Percentiles rank a stretch among this genome's conserved stretches.
Evolutionary conservation across 2,329 filamentous ascomycete species (phyloP).

Genomic region (Cercospora janseana): DNA sequence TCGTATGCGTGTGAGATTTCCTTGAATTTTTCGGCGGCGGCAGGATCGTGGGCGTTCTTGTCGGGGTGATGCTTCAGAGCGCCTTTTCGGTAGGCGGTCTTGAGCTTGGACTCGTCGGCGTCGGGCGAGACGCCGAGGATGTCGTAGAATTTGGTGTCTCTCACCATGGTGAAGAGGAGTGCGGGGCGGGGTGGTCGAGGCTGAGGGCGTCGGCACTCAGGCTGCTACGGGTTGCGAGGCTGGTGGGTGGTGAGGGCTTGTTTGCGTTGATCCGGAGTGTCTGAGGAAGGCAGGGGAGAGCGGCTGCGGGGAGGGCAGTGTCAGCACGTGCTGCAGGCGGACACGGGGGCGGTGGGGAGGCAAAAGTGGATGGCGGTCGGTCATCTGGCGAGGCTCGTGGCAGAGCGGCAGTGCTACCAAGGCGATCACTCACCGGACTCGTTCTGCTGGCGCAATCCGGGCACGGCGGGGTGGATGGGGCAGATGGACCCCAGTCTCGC

Average conservation of each 20-base stretch:
- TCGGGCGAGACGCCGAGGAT: constrained; percentile 73
- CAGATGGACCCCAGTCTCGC: too few relatives aligned
- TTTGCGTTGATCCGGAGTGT: neutral
- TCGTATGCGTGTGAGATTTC: constrained; percentile 95
- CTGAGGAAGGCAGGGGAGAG: neutral
- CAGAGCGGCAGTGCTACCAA: neutral
- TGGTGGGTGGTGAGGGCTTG: neutral
- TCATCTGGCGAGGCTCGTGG: neutral
- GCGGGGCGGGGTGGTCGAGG: constrained; percentile 5
- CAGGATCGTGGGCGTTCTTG: constrained; percentile 93
- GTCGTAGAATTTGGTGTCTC: constrained; percentile 78
- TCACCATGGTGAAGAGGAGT: constrained; percentile 61
- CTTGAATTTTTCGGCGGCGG: constrained; percentile 97
- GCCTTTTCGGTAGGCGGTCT: constrained; percentile 82
- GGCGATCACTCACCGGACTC: constrained; percentile 10
- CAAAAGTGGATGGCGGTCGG: neutral
- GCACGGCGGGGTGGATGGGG: neutral
- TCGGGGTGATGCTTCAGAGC: constrained; percentile 87
- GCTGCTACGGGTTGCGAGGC: constrained; percentile 5
- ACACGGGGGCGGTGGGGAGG: neutral
- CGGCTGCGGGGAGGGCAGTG: neutral
- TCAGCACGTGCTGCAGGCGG: neutral
- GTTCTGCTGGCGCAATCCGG: constrained; percentile 3
- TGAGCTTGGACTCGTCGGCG: constrained; percentile 81
- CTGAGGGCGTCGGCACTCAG: constrained; percentile 15